A percentile compares a stretch with the other conserved stretches of the same genome.
phyloP scores from a whole-genome alignment of 1,139 yeast genomes.

The Yarrowia galli region DNA sequence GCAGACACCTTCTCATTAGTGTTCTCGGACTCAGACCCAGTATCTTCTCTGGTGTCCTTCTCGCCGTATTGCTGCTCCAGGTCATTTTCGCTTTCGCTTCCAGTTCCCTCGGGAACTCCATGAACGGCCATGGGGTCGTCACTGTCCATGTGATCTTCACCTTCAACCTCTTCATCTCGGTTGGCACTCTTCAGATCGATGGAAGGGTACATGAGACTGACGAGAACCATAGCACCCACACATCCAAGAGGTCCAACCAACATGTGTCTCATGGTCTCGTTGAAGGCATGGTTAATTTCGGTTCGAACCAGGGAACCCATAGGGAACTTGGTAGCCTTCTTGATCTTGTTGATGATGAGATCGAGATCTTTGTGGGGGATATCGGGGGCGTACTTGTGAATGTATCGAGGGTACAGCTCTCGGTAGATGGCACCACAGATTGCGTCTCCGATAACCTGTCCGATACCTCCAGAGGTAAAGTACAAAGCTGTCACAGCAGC shows the following conservation, averaged over 20 bases:
- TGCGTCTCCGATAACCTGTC: conserved; percentile 48
- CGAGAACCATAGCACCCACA: conserved; percentile 18
- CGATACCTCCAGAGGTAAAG: conserved; percentile 42
- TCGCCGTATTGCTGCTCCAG: neutral
- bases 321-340: conserved; percentile 24
- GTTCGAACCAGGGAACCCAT: conserved; percentile 30
- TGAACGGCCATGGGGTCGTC: conserved; percentile 7
- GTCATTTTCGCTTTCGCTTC: neutral
- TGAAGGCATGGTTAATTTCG: conserved; percentile 24
- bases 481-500: conserved; percentile 42
- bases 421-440: conserved; percentile 46
- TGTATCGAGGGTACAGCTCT: conserved; percentile 26
- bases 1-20: conserved; percentile 4
- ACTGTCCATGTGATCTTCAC: neutral
- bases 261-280: conserved; percentile 31
- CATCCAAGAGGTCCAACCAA: conserved; percentile 5
- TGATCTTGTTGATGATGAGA: conserved; percentile 26
- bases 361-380: conserved; percentile 13
- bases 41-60: conserved; percentile 1
- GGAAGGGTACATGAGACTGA: conserved; percentile 19
- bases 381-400: conserved; percentile 22
- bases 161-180: neutral
- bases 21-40: conserved; percentile 7
- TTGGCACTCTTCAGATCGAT: conserved; percentile 5
- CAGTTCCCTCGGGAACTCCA: neutral